Evolutionary conservation across 169 alveolate species (phyloP).

Genomic region (Neospora caninum): DNA sequence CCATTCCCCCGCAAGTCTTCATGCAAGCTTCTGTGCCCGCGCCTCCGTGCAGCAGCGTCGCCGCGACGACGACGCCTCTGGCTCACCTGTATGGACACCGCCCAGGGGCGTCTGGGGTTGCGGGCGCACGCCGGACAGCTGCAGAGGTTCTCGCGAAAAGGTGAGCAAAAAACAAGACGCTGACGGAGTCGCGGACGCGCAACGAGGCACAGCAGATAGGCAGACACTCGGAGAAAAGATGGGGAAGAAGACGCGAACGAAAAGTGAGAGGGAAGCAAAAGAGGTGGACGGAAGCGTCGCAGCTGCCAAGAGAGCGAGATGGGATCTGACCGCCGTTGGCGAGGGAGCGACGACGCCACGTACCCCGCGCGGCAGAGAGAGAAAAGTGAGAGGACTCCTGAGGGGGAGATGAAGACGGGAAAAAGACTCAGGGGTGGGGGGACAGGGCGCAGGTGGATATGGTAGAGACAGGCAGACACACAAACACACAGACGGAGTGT

Average conservation of each 20-base stretch:
- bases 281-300: background rate
- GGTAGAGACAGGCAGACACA: too few relatives aligned
- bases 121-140: background rate
- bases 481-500: too few relatives aligned
- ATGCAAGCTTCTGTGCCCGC: constrained; percentile 15
- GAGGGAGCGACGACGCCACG: too few relatives aligned
- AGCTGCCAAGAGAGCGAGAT: background rate
- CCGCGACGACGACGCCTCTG: background rate
- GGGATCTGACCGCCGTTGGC: background rate
- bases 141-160: background rate
- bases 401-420: too few relatives aligned
- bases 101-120: background rate
- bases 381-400: too few relatives aligned
- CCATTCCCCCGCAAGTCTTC: constrained; percentile 8
- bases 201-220: too few relatives aligned
- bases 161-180: background rate
- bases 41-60: constrained; percentile 10
- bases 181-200: too few relatives aligned
- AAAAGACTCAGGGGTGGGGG: too few relatives aligned
- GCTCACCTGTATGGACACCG: background rate
- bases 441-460: too few relatives aligned
- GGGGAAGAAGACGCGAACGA: background rate
- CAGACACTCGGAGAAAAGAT: too few relatives aligned
- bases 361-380: too few relatives aligned
- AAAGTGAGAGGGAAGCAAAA: background rate